Conservation (phyloP, 495 filamentous ascomycete species). For the Xylaria nigripes region DNA sequence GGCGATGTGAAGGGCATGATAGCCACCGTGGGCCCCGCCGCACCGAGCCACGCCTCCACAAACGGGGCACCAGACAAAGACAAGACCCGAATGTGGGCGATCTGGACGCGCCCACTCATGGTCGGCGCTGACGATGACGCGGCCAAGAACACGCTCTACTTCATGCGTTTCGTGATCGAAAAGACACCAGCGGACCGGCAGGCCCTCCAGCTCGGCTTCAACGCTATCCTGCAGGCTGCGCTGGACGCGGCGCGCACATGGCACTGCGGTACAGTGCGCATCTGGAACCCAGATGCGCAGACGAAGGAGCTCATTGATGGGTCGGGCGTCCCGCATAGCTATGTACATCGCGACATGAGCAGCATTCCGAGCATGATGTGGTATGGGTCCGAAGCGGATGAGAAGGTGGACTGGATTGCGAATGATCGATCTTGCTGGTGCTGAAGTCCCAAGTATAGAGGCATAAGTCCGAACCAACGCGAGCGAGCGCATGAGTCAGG, state of each 20-base stretch:
- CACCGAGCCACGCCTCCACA: neutral
- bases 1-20: conserved; percentile 60
- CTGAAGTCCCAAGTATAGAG: conserved; percentile 29
- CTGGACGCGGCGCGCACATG: conserved; percentile 35
- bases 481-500: no score
- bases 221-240: conserved; percentile 36
- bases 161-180: conserved; percentile 72
- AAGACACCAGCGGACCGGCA: conserved; percentile 26
- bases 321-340: conserved; percentile 31
- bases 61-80: conserved; percentile 7
- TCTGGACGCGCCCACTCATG: conserved; percentile 71
- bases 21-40: conserved; percentile 17
- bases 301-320: conserved; percentile 31
- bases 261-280: conserved; percentile 36
- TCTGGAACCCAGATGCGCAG: conserved; percentile 44
- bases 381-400: conserved; percentile 38
- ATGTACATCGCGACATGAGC: conserved; percentile 40
- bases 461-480: no score
- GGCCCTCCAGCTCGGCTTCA: conserved; percentile 50
- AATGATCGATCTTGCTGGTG: conserved; percentile 97
- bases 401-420: conserved; percentile 69
- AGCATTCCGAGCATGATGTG: conserved; percentile 49
- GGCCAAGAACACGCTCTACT: conserved; percentile 62
- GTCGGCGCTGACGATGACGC: conserved; percentile 22
- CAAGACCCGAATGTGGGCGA: conserved; percentile 55